A percentile compares a stretch with the other conserved stretches of the same genome.
Evolutionary conservation across 441 rosid species (phyloP).

Genomic region (Syzygium malaccense): DNA sequence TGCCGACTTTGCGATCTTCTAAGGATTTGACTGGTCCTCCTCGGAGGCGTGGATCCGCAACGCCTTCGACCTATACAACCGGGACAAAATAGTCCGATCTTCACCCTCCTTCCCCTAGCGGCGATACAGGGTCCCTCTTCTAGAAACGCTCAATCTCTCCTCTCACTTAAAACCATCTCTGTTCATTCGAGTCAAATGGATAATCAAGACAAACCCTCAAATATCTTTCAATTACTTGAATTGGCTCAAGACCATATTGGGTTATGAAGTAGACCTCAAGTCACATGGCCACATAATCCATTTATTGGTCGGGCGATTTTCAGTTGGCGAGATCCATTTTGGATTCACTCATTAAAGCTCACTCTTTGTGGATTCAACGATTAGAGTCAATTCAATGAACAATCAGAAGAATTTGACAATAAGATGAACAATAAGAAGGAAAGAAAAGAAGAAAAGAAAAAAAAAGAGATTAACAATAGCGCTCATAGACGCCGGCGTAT

Average conservation of each 20-base stretch:
- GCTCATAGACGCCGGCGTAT: rapidly evolving
- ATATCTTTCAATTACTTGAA: conserved; percentile 47
- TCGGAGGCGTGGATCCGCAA: background rate
- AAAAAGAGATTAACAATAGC: background rate
- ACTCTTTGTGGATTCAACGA: conserved; percentile 31
- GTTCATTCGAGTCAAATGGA: conserved; percentile 43
- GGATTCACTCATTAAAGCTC: conserved; percentile 29
- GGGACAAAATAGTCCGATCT: too few relatives aligned
- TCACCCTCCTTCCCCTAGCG: conserved; percentile 25
- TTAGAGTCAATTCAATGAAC: background rate
- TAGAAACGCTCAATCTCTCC: conserved; percentile 30
- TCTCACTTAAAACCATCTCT: conserved; percentile 34
- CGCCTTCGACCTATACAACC: background rate
- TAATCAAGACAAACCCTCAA: conserved; percentile 35
- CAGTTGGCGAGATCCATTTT: conserved; percentile 22
- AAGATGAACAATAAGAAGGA: background rate
- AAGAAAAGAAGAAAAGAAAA: background rate
- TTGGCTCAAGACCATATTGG: conserved; percentile 34
- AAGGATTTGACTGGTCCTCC: background rate
- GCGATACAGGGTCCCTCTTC: conserved; percentile 33
- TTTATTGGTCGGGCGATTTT: conserved; percentile 20
- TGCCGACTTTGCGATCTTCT: background rate
- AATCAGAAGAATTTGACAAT: background rate
- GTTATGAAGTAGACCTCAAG: conserved; percentile 41
- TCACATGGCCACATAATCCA: conserved; percentile 37